These are phyloP conservation scores for Chrysoporthe deuterocubensis DNA, from an alignment of 2,329 filamentous ascomycete species.

Conservation along the genomic window DNA sequence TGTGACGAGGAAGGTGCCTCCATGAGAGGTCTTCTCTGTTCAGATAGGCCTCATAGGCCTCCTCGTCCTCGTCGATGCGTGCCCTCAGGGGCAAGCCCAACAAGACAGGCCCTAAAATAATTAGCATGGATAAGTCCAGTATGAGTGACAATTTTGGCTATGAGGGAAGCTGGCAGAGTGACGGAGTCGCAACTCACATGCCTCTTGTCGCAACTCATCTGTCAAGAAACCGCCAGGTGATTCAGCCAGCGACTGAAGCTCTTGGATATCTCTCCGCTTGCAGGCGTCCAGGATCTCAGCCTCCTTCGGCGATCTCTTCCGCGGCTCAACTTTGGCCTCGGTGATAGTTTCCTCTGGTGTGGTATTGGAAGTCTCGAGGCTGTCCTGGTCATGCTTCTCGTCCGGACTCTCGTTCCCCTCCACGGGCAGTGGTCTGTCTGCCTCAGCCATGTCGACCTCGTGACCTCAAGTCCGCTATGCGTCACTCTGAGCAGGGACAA, in stretches of 20 bases:
- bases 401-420: not conserved
- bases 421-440: constrained; percentile 5
- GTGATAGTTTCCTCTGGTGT: not conserved
- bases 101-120: constrained; percentile 64
- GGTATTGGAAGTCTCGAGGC: not conserved
- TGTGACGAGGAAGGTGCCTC: constrained; percentile 72
- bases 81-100: constrained; percentile 48
- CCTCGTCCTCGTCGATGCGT: constrained; percentile 26
- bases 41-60: constrained; percentile 30
- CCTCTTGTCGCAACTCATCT: constrained; percentile 70
- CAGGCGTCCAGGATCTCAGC: constrained; percentile 64
- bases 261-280: constrained; percentile 56
- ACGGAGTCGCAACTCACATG: constrained; percentile 66
- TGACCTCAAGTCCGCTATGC: not conserved
- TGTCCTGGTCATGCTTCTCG: not conserved
- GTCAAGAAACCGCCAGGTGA: constrained; percentile 69
- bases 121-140: constrained; percentile 1
- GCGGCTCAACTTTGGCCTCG: not conserved
- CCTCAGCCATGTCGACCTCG: constrained; percentile 11
- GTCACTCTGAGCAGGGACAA: not conserved
- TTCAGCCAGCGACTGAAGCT: constrained; percentile 62
- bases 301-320: constrained; percentile 38
- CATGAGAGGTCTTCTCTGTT: constrained; percentile 46
- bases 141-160: not conserved
- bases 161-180: not conserved